Conservation (phyloP, 371 early-diverging fungal genomes). For the Blyttiomyces sp. region DNA sequence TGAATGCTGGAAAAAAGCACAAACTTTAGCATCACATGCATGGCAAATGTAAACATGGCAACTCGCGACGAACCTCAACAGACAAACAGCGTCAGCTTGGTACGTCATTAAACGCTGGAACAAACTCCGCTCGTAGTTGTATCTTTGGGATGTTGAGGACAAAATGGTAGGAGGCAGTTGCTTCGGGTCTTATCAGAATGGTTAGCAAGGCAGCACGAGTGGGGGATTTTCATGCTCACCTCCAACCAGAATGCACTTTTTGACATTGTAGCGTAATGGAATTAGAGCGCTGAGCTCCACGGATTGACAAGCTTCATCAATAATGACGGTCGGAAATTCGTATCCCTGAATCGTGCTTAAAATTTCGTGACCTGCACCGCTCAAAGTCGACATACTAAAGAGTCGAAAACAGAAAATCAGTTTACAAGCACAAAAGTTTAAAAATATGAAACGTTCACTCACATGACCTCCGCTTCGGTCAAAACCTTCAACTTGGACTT, state of each 20-base stretch:
- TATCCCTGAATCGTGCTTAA: constrained; percentile 51
- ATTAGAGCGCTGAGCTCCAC: constrained; percentile 89
- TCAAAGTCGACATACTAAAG: constrained; percentile 68
- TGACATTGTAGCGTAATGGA: constrained; percentile 81
- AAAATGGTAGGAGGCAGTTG: constrained; percentile 95
- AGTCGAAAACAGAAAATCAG: background rate
- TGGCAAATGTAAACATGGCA: background rate
- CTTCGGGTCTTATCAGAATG: constrained; percentile 71
- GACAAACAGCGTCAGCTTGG: constrained; percentile 60
- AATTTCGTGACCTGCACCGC: constrained; percentile 85
- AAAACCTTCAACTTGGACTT: constrained; percentile 53
- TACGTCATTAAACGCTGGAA: constrained; percentile 78
- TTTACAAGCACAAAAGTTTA: background rate
- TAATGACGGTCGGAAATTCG: constrained; percentile 61
- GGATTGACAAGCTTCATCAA: constrained; percentile 98
- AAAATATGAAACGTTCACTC: constrained; percentile 5
- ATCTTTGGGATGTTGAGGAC: constrained; percentile 68
- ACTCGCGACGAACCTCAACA: constrained; percentile 57
- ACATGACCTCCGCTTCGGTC: constrained; percentile 39
- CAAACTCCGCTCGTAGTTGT: constrained; percentile 82
- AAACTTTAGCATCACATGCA: background rate
- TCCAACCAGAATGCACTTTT: constrained; percentile 90
- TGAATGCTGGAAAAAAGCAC: constrained; percentile 65
- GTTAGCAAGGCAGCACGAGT: background rate
- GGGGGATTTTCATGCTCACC: no score